Evolutionary conservation across 1,284 basidiomycete genomes (phyloP).

Genomic region (Trichosporon inkin): DNA sequence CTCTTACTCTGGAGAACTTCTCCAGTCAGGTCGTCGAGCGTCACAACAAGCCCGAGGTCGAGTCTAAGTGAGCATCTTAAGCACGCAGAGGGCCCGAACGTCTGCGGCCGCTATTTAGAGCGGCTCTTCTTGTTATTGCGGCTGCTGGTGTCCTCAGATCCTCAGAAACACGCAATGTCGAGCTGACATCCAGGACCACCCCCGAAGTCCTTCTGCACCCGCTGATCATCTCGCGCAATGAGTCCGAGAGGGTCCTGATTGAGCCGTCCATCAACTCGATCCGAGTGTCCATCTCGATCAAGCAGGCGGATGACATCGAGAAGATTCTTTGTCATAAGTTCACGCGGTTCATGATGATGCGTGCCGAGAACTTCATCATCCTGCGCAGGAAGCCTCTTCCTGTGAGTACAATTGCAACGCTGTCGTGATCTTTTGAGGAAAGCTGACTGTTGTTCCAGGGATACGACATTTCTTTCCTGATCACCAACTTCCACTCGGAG

Average conservation of each 20-base stretch:
- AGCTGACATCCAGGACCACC: constrained; percentile 60
- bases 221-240: constrained; percentile 88
- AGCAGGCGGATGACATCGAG: constrained; percentile 99
- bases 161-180: too few species aligned
- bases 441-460: constrained; percentile 56
- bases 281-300: constrained; percentile 93
- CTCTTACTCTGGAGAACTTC: constrained; percentile 95
- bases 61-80: constrained; percentile 61
- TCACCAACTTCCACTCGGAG: constrained; percentile 94
- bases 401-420: constrained; percentile 54
- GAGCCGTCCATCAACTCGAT: constrained; percentile 97
- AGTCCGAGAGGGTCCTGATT: constrained; percentile 93
- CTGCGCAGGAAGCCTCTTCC: constrained; percentile 87
- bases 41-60: constrained; percentile 94
- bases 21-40: constrained; percentile 94
- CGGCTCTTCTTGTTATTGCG: neutral
- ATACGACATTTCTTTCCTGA: constrained; percentile 97
- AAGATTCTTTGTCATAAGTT: constrained; percentile 96
- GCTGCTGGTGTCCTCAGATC: neutral
- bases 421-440: neutral
- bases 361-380: constrained; percentile 95
- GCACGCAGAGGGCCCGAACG: neutral
- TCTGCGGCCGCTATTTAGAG: neutral
- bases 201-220: constrained; percentile 93
- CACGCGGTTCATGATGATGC: constrained; percentile 98